Conservation (phyloP, 1,139 yeast species). For the Debaryomyces coudertii region DNA sequence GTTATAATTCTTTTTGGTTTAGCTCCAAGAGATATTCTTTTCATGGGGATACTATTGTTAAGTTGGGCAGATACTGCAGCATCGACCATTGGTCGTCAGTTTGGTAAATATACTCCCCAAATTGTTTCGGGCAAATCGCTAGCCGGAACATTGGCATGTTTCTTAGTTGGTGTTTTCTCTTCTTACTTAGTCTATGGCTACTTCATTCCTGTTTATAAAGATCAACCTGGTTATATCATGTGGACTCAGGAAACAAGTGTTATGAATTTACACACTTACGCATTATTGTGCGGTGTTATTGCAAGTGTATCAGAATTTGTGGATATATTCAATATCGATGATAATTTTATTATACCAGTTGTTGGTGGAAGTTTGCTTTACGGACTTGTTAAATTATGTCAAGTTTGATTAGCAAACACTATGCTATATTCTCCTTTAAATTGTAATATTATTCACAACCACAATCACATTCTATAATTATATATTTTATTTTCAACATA, state of each 20-base stretch:
- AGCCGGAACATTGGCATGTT: conserved; percentile 90
- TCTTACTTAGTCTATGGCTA: conserved; percentile 72
- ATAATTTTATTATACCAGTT: conserved; percentile 91
- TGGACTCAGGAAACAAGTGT: conserved; percentile 68
- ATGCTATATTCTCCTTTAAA: background rate
- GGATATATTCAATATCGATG: conserved; percentile 76
- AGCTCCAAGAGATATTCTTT: conserved; percentile 79
- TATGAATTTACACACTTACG: conserved; percentile 53
- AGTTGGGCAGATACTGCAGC: conserved; percentile 99
- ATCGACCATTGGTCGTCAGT: conserved; percentile 84
- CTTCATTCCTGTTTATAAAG: conserved; percentile 60
- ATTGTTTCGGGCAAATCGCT: conserved; percentile 73
- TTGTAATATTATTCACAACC: background rate
- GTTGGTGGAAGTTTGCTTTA: conserved; percentile 68
- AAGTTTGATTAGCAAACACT: conserved; percentile 12
- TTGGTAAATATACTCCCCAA: conserved; percentile 82
- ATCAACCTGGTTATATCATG: conserved; percentile 54
- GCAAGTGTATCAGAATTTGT: conserved; percentile 88
- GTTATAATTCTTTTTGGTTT: conserved; percentile 66
- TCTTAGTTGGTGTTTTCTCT: conserved; percentile 66
- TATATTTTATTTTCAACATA: background rate
- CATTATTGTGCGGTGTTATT: conserved; percentile 71
- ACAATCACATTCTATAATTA: background rate
- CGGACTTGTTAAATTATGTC: conserved; percentile 37
- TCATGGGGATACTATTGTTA: conserved; percentile 74